Evolutionary conservation across 2,329 filamentous ascomycete genomes (phyloP), one percentile per base, ranked within the genome.

Genomic region (Daldinia eschscholtzii): DNA sequence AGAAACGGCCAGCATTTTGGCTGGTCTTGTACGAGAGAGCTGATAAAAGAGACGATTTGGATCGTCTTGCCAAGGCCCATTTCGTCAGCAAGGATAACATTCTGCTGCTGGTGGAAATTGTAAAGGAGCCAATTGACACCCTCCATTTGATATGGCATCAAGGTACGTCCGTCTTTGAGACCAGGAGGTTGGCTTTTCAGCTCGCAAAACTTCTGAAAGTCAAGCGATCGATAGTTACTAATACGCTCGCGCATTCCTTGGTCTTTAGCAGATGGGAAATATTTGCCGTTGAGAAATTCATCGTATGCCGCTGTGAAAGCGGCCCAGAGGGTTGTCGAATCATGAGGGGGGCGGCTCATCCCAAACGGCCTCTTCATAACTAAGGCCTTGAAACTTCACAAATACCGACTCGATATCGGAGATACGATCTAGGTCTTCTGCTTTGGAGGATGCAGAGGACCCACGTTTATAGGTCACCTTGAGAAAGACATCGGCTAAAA

Each of bases 21-120:
- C n/a, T 81, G 80, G 58, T 90, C 86, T 68, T 91, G 86, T 26
- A 91, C 85, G 41, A 98, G 81, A 0, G 91, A 90, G 1, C 92
- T 89, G 67, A 98, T 86, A 70, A 97, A 88, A 2, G 91, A 89
- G 67, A 98, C 92, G 59, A 98, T 90, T 78, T 99, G 96, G 35
- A 99, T 93, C 0, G 96, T 99, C 83, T 99, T 99, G 35, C 96
- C 96, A 1, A 99, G 87, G 44, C 96, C 96, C 96, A 99, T 99
- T 78, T 99, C 96, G 77, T 99, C 96, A 0, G 96, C 96, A 6
- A 98, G 87, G 65, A 98, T 95, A 30, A 94, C 92, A 75, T 96
- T 98, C 76, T 92, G 90, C 73, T 90, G 86, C 57, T 88, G 85
- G 75, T 94, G 92, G 84, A 93, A 98, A 77, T 96, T 96, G 78